Conservation (phyloP, 108 stramenopile genomes). For the Hondaea fermentalgiana region DNA sequence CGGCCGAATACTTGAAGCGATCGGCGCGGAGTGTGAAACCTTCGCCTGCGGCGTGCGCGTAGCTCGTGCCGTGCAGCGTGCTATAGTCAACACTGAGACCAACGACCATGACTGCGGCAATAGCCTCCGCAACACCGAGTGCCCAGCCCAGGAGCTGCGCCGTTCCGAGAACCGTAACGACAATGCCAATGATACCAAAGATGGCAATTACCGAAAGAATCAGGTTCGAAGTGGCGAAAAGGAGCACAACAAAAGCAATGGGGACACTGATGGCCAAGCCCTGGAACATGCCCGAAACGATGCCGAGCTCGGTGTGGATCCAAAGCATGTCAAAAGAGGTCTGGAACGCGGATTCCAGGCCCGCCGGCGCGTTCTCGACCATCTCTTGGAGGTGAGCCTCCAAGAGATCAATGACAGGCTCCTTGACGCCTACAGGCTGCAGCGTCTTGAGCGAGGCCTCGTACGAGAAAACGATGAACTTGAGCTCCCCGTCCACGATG, state of each 20-base stretch:
- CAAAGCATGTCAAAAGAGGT: not conserved
- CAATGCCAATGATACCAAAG: constrained; percentile 19
- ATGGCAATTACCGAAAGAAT: constrained; percentile 15
- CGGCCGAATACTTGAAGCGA: constrained; percentile 12
- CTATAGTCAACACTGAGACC: constrained; percentile 36
- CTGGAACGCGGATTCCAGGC: not conserved
- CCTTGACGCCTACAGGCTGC: not conserved
- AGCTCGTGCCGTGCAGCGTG: constrained; percentile 24
- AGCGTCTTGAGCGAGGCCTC: not conserved
- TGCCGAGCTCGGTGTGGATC: constrained; percentile 15
- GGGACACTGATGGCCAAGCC: constrained; percentile 31
- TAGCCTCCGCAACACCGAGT: constrained; percentile 27
- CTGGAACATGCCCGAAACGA: constrained; percentile 17
- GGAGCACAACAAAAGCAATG: constrained; percentile 26
- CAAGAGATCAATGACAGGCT: not conserved
- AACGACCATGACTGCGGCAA: constrained; percentile 32
- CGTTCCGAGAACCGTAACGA: constrained; percentile 21
- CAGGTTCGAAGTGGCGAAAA: constrained; percentile 26
- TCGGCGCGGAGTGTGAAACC: not conserved
- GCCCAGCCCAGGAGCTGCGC: constrained; percentile 18
- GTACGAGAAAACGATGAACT: not conserved
- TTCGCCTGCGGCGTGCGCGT: not conserved
- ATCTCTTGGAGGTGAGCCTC: not conserved
- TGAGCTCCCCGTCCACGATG: constrained; percentile 24
- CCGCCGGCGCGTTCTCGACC: not conserved